Evolutionary conservation across 1,139 yeast genomes (phyloP).

Genomic region (Maudiozyma humilis): DNA sequence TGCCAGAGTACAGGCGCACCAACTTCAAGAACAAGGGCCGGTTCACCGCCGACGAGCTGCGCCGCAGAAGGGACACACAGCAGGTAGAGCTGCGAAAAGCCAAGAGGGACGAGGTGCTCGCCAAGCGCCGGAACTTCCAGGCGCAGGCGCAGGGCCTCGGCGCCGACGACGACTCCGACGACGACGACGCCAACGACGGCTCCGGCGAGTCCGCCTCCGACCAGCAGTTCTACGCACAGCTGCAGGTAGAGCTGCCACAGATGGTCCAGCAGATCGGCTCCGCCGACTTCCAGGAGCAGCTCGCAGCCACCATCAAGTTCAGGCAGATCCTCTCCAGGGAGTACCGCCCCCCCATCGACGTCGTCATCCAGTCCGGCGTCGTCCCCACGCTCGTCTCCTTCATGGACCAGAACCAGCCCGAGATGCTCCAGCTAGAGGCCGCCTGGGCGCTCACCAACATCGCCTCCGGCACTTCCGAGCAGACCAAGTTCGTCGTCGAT

Average conservation of each 20-base stretch:
- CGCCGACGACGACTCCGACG: constrained; percentile 33
- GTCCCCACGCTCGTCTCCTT: constrained; percentile 85
- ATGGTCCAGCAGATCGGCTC: constrained; percentile 80
- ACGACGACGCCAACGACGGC: constrained; percentile 38
- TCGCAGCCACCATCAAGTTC: constrained; percentile 85
- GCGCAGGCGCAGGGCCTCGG: constrained; percentile 43
- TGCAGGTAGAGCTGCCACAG: constrained; percentile 71
- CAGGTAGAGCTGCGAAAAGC: constrained; percentile 95
- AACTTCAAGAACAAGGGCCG: constrained; percentile 91
- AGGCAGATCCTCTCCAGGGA: constrained; percentile 91
- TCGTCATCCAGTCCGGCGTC: constrained; percentile 87
- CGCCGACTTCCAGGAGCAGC: constrained; percentile 68
- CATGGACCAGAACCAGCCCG: constrained; percentile 70
- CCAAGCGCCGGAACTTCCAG: constrained; percentile 81
- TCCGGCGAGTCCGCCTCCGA: constrained; percentile 29
- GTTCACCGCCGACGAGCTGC: constrained; percentile 89
- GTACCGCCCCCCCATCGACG: constrained; percentile 94
- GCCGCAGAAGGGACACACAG: constrained; percentile 96
- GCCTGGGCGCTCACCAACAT: constrained; percentile 98
- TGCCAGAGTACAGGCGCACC: constrained; percentile 96
- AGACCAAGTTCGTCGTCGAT: constrained; percentile 83
- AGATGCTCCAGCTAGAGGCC: constrained; percentile 89
- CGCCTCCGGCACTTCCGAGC: constrained; percentile 90
- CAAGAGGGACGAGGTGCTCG: constrained; percentile 87
- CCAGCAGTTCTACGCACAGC: constrained; percentile 37